phyloP scores from a whole-genome alignment of 805 yeast species.

The Lipomyces sp. region DNA sequence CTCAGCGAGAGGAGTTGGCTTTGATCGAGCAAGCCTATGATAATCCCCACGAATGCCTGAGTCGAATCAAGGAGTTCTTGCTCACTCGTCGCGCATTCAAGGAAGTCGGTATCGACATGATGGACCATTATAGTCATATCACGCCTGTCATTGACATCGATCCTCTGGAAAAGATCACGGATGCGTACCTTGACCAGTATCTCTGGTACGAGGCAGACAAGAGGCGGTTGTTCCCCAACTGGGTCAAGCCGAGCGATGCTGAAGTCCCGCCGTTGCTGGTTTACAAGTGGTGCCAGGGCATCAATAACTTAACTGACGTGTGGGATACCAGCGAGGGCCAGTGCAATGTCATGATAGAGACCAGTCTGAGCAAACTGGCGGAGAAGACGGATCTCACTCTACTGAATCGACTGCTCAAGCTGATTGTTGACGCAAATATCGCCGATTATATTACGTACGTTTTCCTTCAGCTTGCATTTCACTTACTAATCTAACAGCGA shows the following conservation, averaged over 20 bases:
- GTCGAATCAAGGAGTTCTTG: conserved; percentile 74
- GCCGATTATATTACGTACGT: conserved; percentile 76
- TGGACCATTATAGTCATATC: conserved; percentile 81
- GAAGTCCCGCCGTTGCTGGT: conserved; percentile 91
- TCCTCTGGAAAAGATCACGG: conserved; percentile 91
- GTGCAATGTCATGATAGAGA: conserved; percentile 78
- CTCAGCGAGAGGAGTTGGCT: conserved; percentile 89
- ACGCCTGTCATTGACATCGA: conserved; percentile 85
- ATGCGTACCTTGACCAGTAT: conserved; percentile 92
- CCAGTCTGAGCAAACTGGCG: conserved; percentile 63
- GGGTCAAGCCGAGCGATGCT: conserved; percentile 93
- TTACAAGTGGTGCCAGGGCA: conserved; percentile 91
- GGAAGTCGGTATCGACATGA: conserved; percentile 81
- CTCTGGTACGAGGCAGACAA: conserved; percentile 94
- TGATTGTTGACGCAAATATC: conserved; percentile 81
- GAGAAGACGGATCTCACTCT: conserved; percentile 88
- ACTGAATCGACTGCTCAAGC: conserved; percentile 71
- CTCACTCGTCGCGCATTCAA: conserved; percentile 89
- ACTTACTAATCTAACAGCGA: background rate
- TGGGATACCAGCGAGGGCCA: conserved; percentile 80
- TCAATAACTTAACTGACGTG: conserved; percentile 70
- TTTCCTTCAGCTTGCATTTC: background rate
- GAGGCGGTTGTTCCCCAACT: conserved; percentile 82
- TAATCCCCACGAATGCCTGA: conserved; percentile 89
- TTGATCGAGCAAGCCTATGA: conserved; percentile 95